Conservation (phyloP, 345 rosid species). For the Pelargonium nanum region DNA sequence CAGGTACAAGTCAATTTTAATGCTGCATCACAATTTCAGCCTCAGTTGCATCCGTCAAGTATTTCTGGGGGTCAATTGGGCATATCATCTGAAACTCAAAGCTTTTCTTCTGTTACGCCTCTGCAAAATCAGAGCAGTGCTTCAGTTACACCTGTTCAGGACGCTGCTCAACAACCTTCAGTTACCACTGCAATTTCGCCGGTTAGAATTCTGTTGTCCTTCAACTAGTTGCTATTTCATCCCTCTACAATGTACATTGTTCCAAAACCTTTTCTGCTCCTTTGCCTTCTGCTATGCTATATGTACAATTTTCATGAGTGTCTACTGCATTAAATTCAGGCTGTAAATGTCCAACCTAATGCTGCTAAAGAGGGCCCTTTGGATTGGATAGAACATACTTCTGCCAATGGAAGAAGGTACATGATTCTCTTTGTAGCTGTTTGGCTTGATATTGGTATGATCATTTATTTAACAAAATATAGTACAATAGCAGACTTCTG, state of each 20-base stretch:
- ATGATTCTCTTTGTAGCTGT: not conserved
- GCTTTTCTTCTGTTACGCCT: not conserved
- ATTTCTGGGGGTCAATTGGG: constrained; percentile 42
- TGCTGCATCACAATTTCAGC: constrained; percentile 39
- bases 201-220: constrained; percentile 24
- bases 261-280: constrained; percentile 1
- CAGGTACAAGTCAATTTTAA: constrained; percentile 33
- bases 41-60: constrained; percentile 40
- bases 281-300: constrained; percentile 1
- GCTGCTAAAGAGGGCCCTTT: constrained; percentile 31
- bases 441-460: not conserved
- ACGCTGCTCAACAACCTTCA: constrained; percentile 37
- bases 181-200: constrained; percentile 19
- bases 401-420: constrained; percentile 82
- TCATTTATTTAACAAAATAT: too few species aligned
- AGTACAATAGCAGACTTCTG: too few species aligned
- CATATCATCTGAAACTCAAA: constrained; percentile 19
- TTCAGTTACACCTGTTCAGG: constrained; percentile 29
- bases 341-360: constrained; percentile 25
- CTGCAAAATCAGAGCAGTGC: constrained; percentile 23
- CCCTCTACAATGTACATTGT: not conserved
- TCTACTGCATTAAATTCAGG: constrained; percentile 24
- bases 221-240: not conserved
- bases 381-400: constrained; percentile 82
- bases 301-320: not conserved